Evolutionary conservation across 257 asterid species (phyloP).

Genomic region (Nyctanthes arbortristis): DNA sequence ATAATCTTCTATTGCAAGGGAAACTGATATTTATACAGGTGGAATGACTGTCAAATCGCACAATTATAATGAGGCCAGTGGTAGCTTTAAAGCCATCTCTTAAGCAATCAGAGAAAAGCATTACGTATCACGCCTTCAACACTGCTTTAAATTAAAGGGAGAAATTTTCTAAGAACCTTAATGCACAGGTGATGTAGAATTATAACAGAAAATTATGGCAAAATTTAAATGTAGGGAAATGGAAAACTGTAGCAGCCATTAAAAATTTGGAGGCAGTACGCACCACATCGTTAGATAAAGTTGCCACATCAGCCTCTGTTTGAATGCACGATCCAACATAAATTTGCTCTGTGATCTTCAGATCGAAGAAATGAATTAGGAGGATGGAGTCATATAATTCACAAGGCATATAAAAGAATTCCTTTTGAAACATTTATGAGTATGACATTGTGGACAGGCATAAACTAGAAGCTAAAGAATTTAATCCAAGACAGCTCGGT

Average conservation of each 20-base stretch:
- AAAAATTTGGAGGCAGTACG: conserved; percentile 36
- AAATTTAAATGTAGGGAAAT: not conserved
- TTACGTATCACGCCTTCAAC: not conserved
- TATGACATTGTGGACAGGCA: not conserved
- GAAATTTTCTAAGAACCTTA: conserved; percentile 1
- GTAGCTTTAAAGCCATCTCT: not conserved
- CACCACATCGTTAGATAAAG: conserved; percentile 63
- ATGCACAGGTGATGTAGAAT: conserved; percentile 16
- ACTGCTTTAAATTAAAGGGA: not conserved
- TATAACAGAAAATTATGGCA: conserved; percentile 22
- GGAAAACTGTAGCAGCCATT: conserved; percentile 15
- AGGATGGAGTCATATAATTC: conserved; percentile 13
- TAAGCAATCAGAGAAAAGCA: not conserved
- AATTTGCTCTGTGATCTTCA: conserved; percentile 93
- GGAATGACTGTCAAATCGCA: not conserved
- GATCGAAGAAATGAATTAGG: conserved; percentile 25
- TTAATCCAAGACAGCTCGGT: not conserved
- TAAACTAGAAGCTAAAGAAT: conserved; percentile 10
- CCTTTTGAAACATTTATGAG: not conserved
- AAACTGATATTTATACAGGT: not conserved
- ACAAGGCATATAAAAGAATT: conserved; percentile 15
- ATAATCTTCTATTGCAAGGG: not conserved
- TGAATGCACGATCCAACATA: conserved; percentile 94
- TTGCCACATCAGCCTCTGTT: conserved; percentile 72
- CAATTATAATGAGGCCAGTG: not conserved